Evolutionary conservation across 108 stramenopile species (phyloP), one percentile per base, ranked within the genome.

Genomic region (Fistulifera solaris): DNA sequence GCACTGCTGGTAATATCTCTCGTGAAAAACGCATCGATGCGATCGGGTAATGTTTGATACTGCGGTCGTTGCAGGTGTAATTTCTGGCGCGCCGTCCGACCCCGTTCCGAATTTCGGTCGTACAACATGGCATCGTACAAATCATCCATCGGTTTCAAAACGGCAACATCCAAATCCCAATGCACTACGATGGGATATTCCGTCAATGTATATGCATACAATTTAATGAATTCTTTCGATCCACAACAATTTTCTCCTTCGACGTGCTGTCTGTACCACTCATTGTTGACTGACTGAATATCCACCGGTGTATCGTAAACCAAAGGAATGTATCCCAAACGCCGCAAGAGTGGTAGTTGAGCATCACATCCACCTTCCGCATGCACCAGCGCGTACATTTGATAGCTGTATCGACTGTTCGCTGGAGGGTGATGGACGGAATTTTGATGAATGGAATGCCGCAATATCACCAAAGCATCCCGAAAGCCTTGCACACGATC

Each of bases 321-420:
- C 17, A 80, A 53, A 8, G 82, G 53, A 11, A 52, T 58, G 55
- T 78, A 90, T 2, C 85, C 85, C 54, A 86, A 52, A 7, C 64
- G 48, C 25, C 57, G 46, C 10, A 83, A 54, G 3, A 64, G 54
- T 58, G 61, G 38, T 48, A 55, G 62, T 56, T 48, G 55, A 48
- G 21, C 61, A 41, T 60, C 45, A 17, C 54, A 48, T 11, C 59
- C 35, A 44, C 81, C 80, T 14, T 55, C 43, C 35, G 58, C 61
- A 58, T 80, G 83, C 2, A 84, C 62, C 55, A 80, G 77, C 38
- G 73, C 78, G 42, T 77, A 80, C 78, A 84, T 77, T 66, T 77
- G 54, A 52, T 77, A 80, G 16, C 56, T 54, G 59, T 84, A 80
- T 49, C 61, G 68, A 57, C 52, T 55, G 40, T 22, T 14, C n/a